A percentile compares a stretch with the other conserved stretches of the same genome.
These are phyloP conservation scores for Sanguinoderma infundibulare DNA, from an alignment of 1,284 basidiomycete genomes.

Conservation along the genomic window DNA sequence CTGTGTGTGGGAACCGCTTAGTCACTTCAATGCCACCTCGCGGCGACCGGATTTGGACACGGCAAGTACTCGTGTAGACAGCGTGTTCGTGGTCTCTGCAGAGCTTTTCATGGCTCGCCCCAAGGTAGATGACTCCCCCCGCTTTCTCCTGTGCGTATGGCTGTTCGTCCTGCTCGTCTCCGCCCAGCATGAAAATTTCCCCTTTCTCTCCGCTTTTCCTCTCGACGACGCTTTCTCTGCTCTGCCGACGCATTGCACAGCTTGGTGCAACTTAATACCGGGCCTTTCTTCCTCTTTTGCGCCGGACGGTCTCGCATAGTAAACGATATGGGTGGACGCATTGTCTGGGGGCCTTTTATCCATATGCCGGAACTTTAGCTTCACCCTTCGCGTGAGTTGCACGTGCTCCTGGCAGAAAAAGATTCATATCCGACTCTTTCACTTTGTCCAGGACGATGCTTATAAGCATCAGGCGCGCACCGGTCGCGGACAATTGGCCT, in stretches of 20 bases:
- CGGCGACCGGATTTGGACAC: conserved; percentile 9
- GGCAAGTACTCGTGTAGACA: conserved; percentile 31
- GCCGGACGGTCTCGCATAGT: conserved; percentile 26
- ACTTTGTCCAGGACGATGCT: conserved; percentile 31
- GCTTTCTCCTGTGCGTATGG: conserved; percentile 31
- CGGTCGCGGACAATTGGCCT: conserved; percentile 21
- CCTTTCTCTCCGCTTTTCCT: conserved; percentile 14
- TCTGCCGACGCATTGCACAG: conserved; percentile 23
- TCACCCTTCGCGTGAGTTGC: conserved; percentile 35
- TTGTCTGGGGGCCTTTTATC: conserved; percentile 7
- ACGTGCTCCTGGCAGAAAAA: conserved; percentile 32
- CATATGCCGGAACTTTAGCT: conserved; percentile 25
- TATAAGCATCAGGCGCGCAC: conserved; percentile 34
- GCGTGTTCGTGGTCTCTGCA: conserved; percentile 38
- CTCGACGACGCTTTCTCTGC: conserved; percentile 20
- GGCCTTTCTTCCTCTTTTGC: conserved; percentile 24
- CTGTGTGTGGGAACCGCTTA: conserved; percentile 17
- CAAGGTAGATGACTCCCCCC: conserved; percentile 31
- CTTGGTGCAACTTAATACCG: conserved; percentile 30
- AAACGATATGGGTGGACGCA: conserved; percentile 24
- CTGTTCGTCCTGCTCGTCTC: conserved; percentile 28
- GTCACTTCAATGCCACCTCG: conserved; percentile 14
- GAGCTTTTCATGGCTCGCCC: conserved; percentile 34
- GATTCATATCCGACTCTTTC: conserved; percentile 34
- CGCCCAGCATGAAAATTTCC: conserved; percentile 23